phyloP scores from a whole-genome alignment of 805 yeast species.

The Torulaspora maleeae region DNA sequence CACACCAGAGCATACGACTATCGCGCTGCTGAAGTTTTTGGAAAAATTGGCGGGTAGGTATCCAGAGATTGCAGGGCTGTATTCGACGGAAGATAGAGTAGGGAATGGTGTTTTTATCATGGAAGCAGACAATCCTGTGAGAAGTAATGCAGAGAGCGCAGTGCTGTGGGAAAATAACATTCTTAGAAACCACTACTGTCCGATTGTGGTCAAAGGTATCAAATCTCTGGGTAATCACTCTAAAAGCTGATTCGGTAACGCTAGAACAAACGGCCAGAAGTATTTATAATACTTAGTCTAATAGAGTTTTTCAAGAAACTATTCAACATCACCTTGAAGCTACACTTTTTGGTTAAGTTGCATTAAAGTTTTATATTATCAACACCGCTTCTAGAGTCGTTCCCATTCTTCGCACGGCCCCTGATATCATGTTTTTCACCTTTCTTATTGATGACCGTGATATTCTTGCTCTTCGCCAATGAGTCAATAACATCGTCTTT shows the following conservation, averaged over 20 bases:
- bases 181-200: constrained; percentile 77
- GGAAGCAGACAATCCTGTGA: constrained; percentile 61
- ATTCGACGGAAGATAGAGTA: constrained; percentile 83
- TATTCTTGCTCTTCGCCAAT: constrained; percentile 64
- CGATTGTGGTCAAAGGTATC: constrained; percentile 68
- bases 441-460: constrained; percentile 69
- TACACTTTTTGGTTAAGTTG: not conserved
- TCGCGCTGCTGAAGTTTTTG: constrained; percentile 72
- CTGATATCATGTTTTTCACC: constrained; percentile 71
- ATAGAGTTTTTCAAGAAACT: not conserved
- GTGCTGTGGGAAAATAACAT: constrained; percentile 84
- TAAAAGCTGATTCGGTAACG: constrained; percentile 13
- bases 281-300: no score
- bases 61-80: constrained; percentile 68
- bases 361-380: constrained; percentile 7
- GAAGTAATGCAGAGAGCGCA: constrained; percentile 83
- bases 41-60: constrained; percentile 70
- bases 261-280: no score
- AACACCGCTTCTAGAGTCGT: constrained; percentile 6
- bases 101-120: constrained; percentile 72
- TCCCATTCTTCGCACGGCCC: constrained; percentile 54
- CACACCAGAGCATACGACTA: constrained; percentile 81
- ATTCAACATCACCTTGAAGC: not conserved
- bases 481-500: constrained; percentile 65
- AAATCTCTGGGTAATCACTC: constrained; percentile 40